Conservation (phyloP, 192 early-diverging fungal genomes). For the Radiomyces spectabilis region DNA sequence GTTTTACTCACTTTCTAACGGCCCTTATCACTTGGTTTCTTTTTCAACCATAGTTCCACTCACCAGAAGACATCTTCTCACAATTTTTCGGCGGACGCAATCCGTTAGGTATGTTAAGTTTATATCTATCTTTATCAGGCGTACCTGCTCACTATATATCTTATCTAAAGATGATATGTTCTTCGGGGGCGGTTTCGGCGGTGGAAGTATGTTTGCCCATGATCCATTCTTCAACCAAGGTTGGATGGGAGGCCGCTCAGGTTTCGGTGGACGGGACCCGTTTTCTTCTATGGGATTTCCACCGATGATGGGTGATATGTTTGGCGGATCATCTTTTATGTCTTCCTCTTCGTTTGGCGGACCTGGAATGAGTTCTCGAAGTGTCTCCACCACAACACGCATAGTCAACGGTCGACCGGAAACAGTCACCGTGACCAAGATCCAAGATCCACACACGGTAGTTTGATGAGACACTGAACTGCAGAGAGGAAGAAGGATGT, state of each 20-base stretch:
- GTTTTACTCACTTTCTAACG: background rate
- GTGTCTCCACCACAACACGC: background rate
- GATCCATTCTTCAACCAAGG: background rate
- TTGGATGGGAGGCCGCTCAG: no score
- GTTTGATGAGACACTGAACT: background rate
- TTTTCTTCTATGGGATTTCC: background rate
- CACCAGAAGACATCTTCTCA: background rate
- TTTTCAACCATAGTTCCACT: background rate
- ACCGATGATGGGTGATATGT: background rate
- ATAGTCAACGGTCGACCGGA: background rate
- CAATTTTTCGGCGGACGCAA: background rate
- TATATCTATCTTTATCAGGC: background rate
- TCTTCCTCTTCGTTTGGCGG: conserved; percentile 2
- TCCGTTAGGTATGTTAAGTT: background rate
- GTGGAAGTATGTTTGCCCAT: background rate
- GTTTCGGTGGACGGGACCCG: background rate
- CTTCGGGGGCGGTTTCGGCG: background rate
- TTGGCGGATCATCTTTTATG: no score
- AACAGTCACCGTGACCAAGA: background rate
- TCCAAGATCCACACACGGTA: background rate
- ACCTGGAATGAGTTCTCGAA: background rate
- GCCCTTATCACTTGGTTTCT: no score
- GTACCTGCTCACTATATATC: background rate
- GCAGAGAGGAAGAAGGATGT: background rate
- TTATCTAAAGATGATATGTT: background rate